Conservation (phyloP, 441 rosid species). For the Pelargonium cotyledonis region DNA sequence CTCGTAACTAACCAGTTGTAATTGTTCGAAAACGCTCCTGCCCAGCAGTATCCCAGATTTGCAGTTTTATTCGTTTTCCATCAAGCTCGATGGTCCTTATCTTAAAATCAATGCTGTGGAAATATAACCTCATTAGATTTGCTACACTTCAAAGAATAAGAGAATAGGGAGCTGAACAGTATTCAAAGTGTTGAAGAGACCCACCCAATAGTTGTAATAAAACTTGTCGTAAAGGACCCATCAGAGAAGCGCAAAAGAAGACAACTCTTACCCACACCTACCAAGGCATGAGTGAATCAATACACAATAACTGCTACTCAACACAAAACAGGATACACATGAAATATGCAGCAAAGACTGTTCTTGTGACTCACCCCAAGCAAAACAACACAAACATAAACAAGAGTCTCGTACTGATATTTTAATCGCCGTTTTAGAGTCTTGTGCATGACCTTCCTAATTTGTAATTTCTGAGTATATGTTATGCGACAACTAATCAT, state of each 20-base stretch:
- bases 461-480: not conserved
- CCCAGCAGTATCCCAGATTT: constrained; percentile 99
- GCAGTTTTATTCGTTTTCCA: constrained; percentile 89
- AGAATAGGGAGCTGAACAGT: not conserved
- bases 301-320: not conserved
- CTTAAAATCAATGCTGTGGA: constrained; percentile 79
- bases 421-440: not conserved
- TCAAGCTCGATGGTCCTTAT: constrained; percentile 95
- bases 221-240: constrained; percentile 96
- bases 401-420: not conserved
- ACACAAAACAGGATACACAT: not conserved
- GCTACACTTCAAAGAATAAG: not conserved
- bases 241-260: constrained; percentile 98
- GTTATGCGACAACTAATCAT: not conserved
- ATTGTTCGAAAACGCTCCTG: constrained; percentile 98
- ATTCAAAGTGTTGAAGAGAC: constrained; percentile 12
- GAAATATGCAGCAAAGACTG: not conserved
- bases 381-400: not conserved
- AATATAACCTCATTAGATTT: not conserved
- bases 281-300: constrained; percentile 12
- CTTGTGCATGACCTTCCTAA: not conserved
- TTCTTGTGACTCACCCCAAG: not conserved
- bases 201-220: constrained; percentile 93
- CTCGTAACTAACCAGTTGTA: constrained; percentile 65
- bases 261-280: constrained; percentile 99